Evolutionary conservation across 2,329 filamentous ascomycete genomes (phyloP), one percentile per base, ranked within the genome.

Genomic region (Colletotrichum viniferum): DNA sequence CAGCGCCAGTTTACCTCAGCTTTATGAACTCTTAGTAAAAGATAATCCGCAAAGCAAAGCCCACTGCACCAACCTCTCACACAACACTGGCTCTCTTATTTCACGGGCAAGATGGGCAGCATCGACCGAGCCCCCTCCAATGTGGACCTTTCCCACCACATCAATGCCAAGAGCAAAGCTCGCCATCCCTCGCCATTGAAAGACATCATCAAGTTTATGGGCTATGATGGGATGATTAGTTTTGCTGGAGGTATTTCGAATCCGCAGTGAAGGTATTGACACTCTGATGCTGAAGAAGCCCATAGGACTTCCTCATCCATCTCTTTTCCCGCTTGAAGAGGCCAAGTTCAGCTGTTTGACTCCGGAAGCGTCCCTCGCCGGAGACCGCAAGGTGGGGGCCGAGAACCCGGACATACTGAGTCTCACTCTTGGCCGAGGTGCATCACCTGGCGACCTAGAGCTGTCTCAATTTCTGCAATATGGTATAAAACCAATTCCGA

Each of bases 141-240:
- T 14, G 74, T 79, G n/a, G 81, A 83, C 66, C 62, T 82, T 7
- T 80, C 80, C 2, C 82, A 83, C 64, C 82, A 83, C 60, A 74
- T 83, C 71, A 83, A 83, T 58, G 30, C 69, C 13, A 79, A 80
- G 63, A 81, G 79, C 74, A 79, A 78, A 32, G 76, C 81, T 26
- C 74, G 82, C 1, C 81, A 83, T 64, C 80, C 80, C 0, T 81
- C 79, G 8, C 82, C 82, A 1, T 75, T 83, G 6, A 83, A 83
- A 64, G 81, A 83, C 48, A 83, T 83, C 26, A 79, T 83, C 72
- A 80, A 80, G 69, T 82, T 78, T n/a, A 83, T 83, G 82, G 79
- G 71, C 2, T 77, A 78, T n/a, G 82, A 83, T 71, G 82, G 81
- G 16, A 83, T 83, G 82, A 80, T 83, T 32, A 81, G 79, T 66